Percentiles rank a stretch among this genome's conserved stretches.
Evolutionary conservation across 2,329 filamentous ascomycete species (phyloP).

Genomic region (Tolypocladium sp.): DNA sequence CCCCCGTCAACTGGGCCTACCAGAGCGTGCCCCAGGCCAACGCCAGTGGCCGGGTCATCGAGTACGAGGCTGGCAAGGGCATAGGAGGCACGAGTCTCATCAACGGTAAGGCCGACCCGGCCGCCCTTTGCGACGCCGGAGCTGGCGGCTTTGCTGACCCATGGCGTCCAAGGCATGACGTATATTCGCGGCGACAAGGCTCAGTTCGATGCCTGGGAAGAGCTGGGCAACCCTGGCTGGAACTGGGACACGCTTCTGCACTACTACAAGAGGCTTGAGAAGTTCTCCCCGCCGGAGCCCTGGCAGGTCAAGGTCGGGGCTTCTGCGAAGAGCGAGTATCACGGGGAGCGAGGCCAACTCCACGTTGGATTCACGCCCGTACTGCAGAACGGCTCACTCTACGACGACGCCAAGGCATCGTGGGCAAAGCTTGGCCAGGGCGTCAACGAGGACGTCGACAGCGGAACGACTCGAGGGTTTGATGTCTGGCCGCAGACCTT

Average conservation of each 20-base stretch:
- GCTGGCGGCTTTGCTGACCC: not conserved
- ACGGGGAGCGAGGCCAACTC: constrained; percentile 25
- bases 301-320: constrained; percentile 25
- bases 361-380: constrained; percentile 25
- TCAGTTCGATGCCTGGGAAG: constrained; percentile 34
- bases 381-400: constrained; percentile 23
- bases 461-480: constrained; percentile 28
- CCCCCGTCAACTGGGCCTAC: constrained; percentile 25
- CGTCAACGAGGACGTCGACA: constrained; percentile 26
- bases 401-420: constrained; percentile 16
- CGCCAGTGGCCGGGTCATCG: constrained; percentile 20
- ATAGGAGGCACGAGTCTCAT: constrained; percentile 31
- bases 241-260: constrained; percentile 33
- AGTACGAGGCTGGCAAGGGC: constrained; percentile 24
- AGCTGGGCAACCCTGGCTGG: constrained; percentile 33
- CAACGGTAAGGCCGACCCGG: constrained; percentile 19
- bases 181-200: constrained; percentile 33
- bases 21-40: constrained; percentile 18
- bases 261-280: constrained; percentile 36
- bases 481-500: constrained; percentile 28
- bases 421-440: constrained; percentile 23
- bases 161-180: constrained; percentile 26
- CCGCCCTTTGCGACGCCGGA: not conserved
- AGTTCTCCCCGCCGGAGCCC: constrained; percentile 20
- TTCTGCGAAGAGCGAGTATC: constrained; percentile 20